Evolutionary conservation across 768 basidiomycete species (phyloP).

Genomic region (Clavaria fumosa): DNA sequence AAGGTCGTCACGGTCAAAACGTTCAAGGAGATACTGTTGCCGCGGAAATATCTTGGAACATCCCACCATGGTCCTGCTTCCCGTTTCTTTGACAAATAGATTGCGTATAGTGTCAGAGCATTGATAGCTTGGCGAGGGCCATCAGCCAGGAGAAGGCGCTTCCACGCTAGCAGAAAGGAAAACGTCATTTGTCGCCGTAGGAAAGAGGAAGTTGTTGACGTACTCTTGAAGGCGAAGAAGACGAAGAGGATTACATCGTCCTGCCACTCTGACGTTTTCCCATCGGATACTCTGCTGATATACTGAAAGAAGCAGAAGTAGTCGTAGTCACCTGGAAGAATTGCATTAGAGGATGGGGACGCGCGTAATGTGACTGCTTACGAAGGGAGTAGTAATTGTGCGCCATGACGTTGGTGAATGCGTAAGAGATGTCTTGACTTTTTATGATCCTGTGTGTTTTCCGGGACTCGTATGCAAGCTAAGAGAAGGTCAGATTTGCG

Average conservation of each 20-base stretch:
- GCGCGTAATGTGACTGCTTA: slow-evolving; percentile 24
- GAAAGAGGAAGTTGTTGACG: slow-evolving; percentile 13
- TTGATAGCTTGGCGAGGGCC: slow-evolving; percentile 97
- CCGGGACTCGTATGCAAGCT: slow-evolving; percentile 85
- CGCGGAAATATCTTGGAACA: slow-evolving; percentile 62
- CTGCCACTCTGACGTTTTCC: too few species aligned
- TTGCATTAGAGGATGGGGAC: slow-evolving; percentile 6
- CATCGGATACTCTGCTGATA: slow-evolving; percentile 89
- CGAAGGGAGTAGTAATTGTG: slow-evolving; percentile 93
- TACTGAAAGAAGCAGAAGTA: slow-evolving; percentile 98
- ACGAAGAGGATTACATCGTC: slow-evolving; percentile 99
- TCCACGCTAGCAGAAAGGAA: slow-evolving; percentile 22
- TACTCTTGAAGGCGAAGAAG: slow-evolving; percentile 99
- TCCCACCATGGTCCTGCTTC: slow-evolving; percentile 44
- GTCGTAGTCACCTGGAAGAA: slow-evolving; percentile 66
- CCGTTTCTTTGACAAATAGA: slow-evolving; percentile 46
- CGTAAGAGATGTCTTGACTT: slow-evolving; percentile 93
- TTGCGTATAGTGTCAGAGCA: slow-evolving; percentile 88
- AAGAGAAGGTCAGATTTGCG: slow-evolving; percentile 2
- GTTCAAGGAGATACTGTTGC: slow-evolving; percentile 64
- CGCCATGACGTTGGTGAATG: slow-evolving; percentile 95
- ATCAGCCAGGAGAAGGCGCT: slow-evolving; percentile 57
- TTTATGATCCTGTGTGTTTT: slow-evolving; percentile 90
- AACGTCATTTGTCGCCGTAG: background rate
- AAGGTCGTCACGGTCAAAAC: slow-evolving; percentile 78